A percentile compares a stretch with the other conserved stretches of the same genome.
Evolutionary conservation across 257 asterid species (phyloP).

Genomic region (Solanum okadae): DNA sequence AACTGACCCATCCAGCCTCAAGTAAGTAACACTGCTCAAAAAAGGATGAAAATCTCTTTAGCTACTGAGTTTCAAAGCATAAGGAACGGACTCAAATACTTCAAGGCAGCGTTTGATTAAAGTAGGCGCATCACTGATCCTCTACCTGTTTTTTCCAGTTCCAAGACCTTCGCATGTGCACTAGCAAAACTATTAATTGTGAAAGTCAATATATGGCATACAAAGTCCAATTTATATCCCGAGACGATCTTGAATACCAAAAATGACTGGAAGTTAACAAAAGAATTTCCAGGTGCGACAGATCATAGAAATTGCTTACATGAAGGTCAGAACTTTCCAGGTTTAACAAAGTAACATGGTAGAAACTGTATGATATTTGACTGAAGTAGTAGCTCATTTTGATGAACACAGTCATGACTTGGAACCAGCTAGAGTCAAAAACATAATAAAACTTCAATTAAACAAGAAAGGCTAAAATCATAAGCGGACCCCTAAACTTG

Average conservation of each 20-base stretch:
- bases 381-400: not conserved
- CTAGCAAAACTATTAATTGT: not conserved
- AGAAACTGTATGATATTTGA: not conserved
- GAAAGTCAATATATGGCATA: not conserved
- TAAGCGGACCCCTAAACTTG: not conserved
- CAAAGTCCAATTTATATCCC: not conserved
- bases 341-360: not conserved
- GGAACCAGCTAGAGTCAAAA: not conserved
- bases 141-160: not conserved
- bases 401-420: not conserved
- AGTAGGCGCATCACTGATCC: not conserved
- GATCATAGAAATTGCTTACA: not conserved
- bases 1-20: slow-evolving; percentile 98
- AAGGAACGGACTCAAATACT: not conserved
- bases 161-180: not conserved
- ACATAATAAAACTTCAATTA: not conserved
- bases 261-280: not conserved
- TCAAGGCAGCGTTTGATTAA: not conserved
- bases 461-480: not conserved
- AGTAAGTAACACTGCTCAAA: slow-evolving; percentile 69
- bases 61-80: not conserved
- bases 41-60: not conserved
- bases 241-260: not conserved
- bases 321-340: not conserved
- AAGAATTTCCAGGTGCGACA: not conserved